These are phyloP conservation scores for Hypseocharis bilobata DNA, from an alignment of 441 rosid species.

Conservation along the genomic window DNA sequence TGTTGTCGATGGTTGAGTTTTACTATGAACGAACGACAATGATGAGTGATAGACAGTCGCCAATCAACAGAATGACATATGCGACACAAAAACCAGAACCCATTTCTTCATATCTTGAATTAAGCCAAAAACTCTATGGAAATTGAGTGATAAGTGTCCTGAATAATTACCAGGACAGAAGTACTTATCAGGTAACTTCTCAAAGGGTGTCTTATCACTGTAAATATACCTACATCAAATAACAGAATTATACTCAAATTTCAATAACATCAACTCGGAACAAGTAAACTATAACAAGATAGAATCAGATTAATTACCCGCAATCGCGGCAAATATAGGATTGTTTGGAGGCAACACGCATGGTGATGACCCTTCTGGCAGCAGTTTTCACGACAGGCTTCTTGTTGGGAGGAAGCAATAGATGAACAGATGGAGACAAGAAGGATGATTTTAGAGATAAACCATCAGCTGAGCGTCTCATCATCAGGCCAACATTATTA, in stretches of 20 bases:
- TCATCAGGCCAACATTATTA: conserved; percentile 31
- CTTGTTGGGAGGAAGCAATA: conserved; percentile 26
- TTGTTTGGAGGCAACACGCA: conserved; percentile 79
- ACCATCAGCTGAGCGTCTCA: conserved; percentile 30
- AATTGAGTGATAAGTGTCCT: no score
- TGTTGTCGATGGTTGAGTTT: no score
- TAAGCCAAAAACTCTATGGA: no score
- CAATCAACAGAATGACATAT: no score
- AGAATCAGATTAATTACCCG: conserved; percentile 36
- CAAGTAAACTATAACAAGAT: neutral
- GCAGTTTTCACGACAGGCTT: conserved; percentile 23
- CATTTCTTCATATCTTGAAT: no score
- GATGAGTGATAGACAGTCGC: no score
- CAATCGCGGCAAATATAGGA: conserved; percentile 88
- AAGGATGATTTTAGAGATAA: conserved; percentile 41
- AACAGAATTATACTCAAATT: neutral
- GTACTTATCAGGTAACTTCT: conserved; percentile 57
- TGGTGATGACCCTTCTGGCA: conserved; percentile 42
- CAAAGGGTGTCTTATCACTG: conserved; percentile 81
- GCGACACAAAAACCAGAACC: no score
- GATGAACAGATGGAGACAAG: conserved; percentile 38
- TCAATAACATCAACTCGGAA: neutral
- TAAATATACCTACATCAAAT: conserved; percentile 60
- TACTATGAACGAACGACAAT: no score
- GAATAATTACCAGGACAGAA: conserved; percentile 61